These are phyloP conservation scores for Puccinia horiana DNA, from an alignment of 1,284 basidiomycete species.

Conservation along the genomic window DNA sequence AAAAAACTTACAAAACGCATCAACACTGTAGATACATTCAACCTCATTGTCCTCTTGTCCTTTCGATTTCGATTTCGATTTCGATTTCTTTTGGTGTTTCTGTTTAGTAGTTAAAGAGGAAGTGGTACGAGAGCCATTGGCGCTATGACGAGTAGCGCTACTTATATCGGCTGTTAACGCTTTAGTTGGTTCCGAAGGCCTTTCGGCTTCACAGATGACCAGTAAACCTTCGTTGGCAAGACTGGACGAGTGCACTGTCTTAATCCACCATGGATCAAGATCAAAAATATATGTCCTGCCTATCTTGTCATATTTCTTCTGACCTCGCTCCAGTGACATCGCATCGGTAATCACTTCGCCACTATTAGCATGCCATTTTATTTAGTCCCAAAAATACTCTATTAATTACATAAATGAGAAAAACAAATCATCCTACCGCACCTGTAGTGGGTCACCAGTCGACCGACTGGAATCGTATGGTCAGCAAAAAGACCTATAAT, in stretches of 20 bases:
- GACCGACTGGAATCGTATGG: conserved; percentile 17
- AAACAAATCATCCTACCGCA: neutral
- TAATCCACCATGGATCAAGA: conserved; percentile 49
- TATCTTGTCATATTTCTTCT: conserved; percentile 32
- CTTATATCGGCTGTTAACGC: neutral
- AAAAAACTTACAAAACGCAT: conserved; percentile 42
- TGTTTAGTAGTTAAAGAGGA: neutral
- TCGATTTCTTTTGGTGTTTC: conserved; percentile 13
- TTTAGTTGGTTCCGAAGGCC: neutral
- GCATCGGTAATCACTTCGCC: conserved; percentile 41
- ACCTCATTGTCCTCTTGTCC: neutral
- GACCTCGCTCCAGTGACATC: neutral
- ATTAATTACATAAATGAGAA: neutral
- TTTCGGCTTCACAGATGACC: neutral
- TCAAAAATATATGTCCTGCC: conserved; percentile 35
- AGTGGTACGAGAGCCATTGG: neutral
- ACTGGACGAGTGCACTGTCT: neutral
- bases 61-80: neutral
- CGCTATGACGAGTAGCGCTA: neutral
- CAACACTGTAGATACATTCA: conserved; percentile 32
- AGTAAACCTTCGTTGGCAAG: conserved; percentile 14
- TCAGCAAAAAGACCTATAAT: conserved; percentile 41
- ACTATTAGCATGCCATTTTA: neutral
- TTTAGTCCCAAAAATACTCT: neutral
- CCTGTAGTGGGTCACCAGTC: conserved; percentile 45